Conservation (phyloP, 2,329 filamentous ascomycete species). For the Aspergillus ochraceus region DNA sequence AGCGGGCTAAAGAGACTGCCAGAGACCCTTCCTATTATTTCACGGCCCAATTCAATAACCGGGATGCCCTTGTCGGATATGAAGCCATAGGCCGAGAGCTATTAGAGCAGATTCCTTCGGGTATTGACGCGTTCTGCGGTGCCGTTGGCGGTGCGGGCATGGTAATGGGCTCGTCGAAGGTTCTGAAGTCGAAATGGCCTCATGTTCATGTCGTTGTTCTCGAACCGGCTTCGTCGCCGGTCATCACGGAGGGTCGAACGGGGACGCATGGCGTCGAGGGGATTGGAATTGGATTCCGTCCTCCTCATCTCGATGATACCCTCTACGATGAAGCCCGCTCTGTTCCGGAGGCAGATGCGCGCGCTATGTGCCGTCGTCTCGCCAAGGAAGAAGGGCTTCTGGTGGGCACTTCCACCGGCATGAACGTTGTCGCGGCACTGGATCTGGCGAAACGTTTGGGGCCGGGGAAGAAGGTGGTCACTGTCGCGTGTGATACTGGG, state of each 20-base stretch:
- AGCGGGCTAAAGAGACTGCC: constrained; percentile 3
- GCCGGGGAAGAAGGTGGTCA: constrained; percentile 13
- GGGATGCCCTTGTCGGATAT: constrained; percentile 13
- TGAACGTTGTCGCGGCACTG: constrained; percentile 20
- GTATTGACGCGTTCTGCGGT: constrained; percentile 18
- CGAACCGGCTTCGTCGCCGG: constrained; percentile 14
- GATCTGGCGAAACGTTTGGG: constrained; percentile 14
- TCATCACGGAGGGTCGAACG: constrained; percentile 8
- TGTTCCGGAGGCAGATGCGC: constrained; percentile 82
- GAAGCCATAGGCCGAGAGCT: constrained; percentile 11
- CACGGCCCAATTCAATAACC: constrained; percentile 15
- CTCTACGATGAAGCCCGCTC: constrained; percentile 88
- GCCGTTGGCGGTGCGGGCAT: constrained; percentile 13
- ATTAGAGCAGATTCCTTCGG: constrained; percentile 8
- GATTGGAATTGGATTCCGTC: constrained; percentile 92
- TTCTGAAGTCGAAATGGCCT: constrained; percentile 4
- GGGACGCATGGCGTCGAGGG: constrained; percentile 89
- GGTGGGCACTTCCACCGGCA: constrained; percentile 55
- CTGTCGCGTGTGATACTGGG: constrained; percentile 18
- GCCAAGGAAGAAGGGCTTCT: constrained; percentile 87
- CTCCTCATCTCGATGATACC: constrained; percentile 75
- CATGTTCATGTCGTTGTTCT: constrained; percentile 6
- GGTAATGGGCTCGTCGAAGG: constrained; percentile 13
- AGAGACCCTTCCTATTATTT: constrained; percentile 1
- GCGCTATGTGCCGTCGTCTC: constrained; percentile 74